Evolutionary conservation across 441 rosid genomes (phyloP).

Genomic region (Biscutella laevigata): DNA sequence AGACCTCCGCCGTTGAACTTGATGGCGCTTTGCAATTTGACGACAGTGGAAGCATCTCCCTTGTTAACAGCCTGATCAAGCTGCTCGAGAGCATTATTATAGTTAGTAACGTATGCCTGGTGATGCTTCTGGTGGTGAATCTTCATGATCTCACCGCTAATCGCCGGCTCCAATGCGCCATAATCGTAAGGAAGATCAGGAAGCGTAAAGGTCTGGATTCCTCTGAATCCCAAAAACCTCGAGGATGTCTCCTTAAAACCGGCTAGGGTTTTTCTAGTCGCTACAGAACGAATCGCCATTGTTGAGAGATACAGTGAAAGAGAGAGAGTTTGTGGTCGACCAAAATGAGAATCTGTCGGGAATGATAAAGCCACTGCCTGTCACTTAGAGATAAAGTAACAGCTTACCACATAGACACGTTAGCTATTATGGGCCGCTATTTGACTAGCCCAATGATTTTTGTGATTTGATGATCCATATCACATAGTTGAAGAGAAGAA

Average conservation of each 20-base stretch:
- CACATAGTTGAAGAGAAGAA: no score
- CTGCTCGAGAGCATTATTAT: slow-evolving; percentile 77
- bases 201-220: slow-evolving; percentile 64
- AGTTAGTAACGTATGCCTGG: slow-evolving; percentile 76
- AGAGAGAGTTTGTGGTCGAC: no score
- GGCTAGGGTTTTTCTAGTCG: slow-evolving; percentile 29
- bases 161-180: slow-evolving; percentile 70
- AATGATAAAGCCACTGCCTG: slow-evolving; percentile 7
- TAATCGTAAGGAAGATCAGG: slow-evolving; percentile 92
- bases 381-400: neutral
- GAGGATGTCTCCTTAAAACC: slow-evolving; percentile 28
- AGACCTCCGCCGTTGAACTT: slow-evolving; percentile 97
- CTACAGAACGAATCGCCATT: slow-evolving; percentile 53
- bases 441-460: no score
- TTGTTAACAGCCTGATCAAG: slow-evolving; percentile 56
- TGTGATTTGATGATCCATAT: no score
- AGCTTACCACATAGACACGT: neutral
- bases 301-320: neutral
- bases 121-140: slow-evolving; percentile 96
- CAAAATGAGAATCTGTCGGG: neutral
- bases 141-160: slow-evolving; percentile 80
- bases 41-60: slow-evolving; percentile 60
- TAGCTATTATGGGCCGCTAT: no score
- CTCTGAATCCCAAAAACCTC: slow-evolving; percentile 19
- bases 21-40: slow-evolving; percentile 75